Conservation (phyloP, 306 rosid genomes). For the Vicia sativa region DNA sequence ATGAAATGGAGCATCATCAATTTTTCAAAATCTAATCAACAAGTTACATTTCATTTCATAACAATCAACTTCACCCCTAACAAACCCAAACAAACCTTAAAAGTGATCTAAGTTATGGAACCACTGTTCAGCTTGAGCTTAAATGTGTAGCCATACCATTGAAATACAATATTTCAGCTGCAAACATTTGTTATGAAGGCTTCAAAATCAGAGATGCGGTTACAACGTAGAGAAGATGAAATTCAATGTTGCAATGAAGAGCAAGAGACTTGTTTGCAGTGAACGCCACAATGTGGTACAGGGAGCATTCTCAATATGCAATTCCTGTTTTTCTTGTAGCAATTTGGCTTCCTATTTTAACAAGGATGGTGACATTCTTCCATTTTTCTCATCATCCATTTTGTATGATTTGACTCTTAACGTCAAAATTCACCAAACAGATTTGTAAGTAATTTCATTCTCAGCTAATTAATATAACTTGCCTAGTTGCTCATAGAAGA, state of each 20-base stretch:
- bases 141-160: neutral
- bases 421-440: constrained; percentile 1
- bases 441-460: neutral
- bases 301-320: constrained; percentile 1
- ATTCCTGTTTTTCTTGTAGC: neutral
- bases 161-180: neutral
- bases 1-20: neutral
- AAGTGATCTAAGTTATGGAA: neutral
- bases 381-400: constrained; percentile 1
- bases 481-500: neutral
- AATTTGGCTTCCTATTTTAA: neutral
- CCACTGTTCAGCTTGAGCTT: neutral
- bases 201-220: neutral
- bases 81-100: neutral
- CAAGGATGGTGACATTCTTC: neutral
- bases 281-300: neutral
- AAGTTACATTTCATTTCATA: neutral
- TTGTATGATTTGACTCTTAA: neutral
- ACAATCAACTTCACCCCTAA: neutral
- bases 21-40: neutral
- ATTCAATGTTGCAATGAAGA: constrained; percentile 10
- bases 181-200: neutral
- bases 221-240: neutral
- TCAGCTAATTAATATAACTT: constrained; percentile 11
- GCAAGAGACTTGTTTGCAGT: neutral